phyloP scores from a whole-genome alignment of 2,329 filamentous ascomycete genomes.

The Bipolaris cookei region DNA sequence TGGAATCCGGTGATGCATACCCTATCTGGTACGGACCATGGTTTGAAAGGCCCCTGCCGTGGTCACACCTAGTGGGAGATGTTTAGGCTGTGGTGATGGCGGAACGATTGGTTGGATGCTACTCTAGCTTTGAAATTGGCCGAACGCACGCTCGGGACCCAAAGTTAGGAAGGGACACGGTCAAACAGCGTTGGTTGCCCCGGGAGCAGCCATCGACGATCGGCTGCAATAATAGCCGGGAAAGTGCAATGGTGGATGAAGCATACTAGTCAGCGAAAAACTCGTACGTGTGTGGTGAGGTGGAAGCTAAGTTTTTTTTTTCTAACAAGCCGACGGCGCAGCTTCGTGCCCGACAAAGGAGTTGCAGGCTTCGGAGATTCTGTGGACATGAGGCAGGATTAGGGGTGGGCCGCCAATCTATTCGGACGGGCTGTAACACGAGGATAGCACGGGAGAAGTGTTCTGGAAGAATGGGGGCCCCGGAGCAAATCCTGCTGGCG shows the following conservation, averaged over 20 bases:
- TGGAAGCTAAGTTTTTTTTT: background rate
- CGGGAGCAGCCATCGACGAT: conserved; percentile 1
- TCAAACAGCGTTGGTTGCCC: conserved; percentile 5
- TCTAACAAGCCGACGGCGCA: conserved; percentile 6
- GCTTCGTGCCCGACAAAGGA: conserved; percentile 9
- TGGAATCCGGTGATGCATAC: conserved; percentile 12
- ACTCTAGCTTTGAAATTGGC: conserved; percentile 16
- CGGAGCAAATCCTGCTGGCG: conserved; percentile 20
- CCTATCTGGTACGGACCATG: conserved; percentile 21
- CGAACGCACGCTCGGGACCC: conserved; percentile 16
- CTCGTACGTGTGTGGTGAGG: background rate
- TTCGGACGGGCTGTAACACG: conserved; percentile 35
- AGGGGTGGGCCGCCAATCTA: conserved; percentile 41
- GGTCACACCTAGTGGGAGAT: conserved; percentile 8
- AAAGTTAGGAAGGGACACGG: background rate
- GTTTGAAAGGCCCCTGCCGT: conserved; percentile 19
- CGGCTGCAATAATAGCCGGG: background rate
- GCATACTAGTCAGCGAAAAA: conserved; percentile 13
- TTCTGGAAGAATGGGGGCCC: conserved; percentile 42
- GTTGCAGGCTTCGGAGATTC: conserved; percentile 11
- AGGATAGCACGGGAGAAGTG: conserved; percentile 34
- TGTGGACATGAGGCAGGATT: conserved; percentile 19
- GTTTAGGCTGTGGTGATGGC: conserved; percentile 1
- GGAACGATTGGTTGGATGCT: conserved; percentile 13
- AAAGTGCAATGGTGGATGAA: conserved; percentile 12